Base-by-base conservation (phyloP, 2,329 filamentous ascomycete genomes). In the Xylaria arbuscula region DNA sequence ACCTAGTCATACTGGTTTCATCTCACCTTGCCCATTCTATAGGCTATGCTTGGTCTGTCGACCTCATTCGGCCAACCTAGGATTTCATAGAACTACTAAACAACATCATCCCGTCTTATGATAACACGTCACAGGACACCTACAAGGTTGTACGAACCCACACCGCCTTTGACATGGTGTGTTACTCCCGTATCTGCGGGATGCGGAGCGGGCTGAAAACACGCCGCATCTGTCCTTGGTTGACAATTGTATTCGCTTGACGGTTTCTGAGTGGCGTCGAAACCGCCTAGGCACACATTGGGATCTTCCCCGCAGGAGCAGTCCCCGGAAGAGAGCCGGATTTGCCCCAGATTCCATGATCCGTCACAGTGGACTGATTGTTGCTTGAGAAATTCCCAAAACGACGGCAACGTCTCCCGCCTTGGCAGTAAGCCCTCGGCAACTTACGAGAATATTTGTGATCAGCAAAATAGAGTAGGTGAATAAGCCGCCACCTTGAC, bases 181-280 rank as follows among this genome's bases (percentile, higher is more conserved):
- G 48, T 24, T 47, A 40, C 34, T 22, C 54, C 62, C 38, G 57
- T 62, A 57, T 51, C n/a, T 61, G 53, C 38, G 53, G 53, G 58
- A 68, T 58, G 45, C 38, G 40, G 51, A 50, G 57, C 38, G 42
- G 57, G 38, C 53, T 47, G 51, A 58, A 24, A 13, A 51, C 38
- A 19, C 45, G 47, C 40, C 38, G 22, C 17, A 51, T 36, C 51
- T 45, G 53, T 45, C 32, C 55, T 45, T 62, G 54, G 63, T 69
- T 54, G 59, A 54, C 19, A 28, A 34, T n/a, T 38, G n/a, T 51
- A 17, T 19, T 50, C 32, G 40, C 22, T 24, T 13, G 45, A 54
- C 54, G 63, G 56, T 38, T 56, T 69, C 62, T 63, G 58, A 66
- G 47, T 50, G 67, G 63, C 63, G 54, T 63, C 15, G 34, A 62